Conservation (phyloP, 2,329 filamentous ascomycete genomes). For the Phoma sp. region DNA sequence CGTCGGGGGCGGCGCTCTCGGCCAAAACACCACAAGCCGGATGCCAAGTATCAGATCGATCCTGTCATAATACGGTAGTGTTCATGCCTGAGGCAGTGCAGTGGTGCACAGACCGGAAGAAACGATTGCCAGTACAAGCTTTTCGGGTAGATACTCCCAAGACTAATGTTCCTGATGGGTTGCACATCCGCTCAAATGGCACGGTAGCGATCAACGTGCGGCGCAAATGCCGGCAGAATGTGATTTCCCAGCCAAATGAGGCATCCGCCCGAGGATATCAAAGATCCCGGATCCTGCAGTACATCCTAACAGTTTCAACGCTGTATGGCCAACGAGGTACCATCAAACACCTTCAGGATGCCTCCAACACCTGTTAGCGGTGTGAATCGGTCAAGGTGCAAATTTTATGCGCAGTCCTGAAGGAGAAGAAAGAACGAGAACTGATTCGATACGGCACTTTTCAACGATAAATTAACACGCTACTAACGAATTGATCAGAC, state of each 20-base stretch:
- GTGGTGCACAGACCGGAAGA: constrained; percentile 19
- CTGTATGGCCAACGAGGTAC: constrained; percentile 3
- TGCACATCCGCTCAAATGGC: constrained; percentile 30
- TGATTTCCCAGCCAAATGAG: not conserved
- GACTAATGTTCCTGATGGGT: constrained; percentile 23
- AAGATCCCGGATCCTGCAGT: constrained; percentile 8
- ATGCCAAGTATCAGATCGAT: constrained; percentile 28
- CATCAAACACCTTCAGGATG: not conserved
- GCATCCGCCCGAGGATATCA: constrained; percentile 4
- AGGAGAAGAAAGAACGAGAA: constrained; percentile 19
- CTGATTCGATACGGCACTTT: constrained; percentile 21
- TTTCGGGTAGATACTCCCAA: constrained; percentile 17
- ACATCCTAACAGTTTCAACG: constrained; percentile 2
- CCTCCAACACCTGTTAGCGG: constrained; percentile 13
- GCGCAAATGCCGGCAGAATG: constrained; percentile 27
- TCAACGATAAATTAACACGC: constrained; percentile 40
- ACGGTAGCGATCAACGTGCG: constrained; percentile 20
- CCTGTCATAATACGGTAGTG: constrained; percentile 26
- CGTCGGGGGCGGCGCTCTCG: constrained; percentile 19
- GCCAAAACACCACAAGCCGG: constrained; percentile 25
- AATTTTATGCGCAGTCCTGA: not conserved
- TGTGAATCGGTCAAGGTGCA: not conserved
- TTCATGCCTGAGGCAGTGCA: constrained; percentile 29
- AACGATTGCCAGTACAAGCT: constrained; percentile 30
- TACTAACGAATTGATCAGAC: constrained; percentile 33